Evolutionary conservation across 495 filamentous ascomycete species (phyloP).

Genomic region (Talaromyces nanjingensis): DNA sequence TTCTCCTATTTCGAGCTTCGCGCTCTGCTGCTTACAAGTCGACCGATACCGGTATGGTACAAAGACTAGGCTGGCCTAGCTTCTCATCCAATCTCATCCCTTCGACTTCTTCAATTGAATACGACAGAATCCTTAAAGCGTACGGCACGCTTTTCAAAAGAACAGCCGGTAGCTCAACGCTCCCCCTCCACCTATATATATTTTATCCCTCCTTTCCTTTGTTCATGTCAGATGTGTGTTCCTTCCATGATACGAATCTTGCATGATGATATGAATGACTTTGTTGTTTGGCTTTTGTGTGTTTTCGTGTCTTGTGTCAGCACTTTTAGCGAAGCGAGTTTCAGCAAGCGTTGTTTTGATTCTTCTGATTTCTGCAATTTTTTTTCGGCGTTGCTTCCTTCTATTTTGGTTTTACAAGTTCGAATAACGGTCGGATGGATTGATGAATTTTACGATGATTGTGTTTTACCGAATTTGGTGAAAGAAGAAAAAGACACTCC

Average conservation of each 20-base stretch:
- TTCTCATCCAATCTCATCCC: not conserved
- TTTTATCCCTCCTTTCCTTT: conserved; percentile 6
- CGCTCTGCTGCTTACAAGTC: not conserved
- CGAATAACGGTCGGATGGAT: not conserved
- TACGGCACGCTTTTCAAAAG: conserved; percentile 9
- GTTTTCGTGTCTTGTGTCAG: conserved; percentile 19
- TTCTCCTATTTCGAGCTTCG: not conserved
- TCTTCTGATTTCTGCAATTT: conserved; percentile 12
- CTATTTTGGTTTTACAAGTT: not conserved
- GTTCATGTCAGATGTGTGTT: conserved; percentile 7
- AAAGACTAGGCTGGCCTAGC: conserved; percentile 26
- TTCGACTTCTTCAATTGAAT: not conserved
- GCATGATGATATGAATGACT: conserved; percentile 5
- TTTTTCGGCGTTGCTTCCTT: conserved; percentile 5
- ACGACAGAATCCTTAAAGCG: conserved; percentile 6
- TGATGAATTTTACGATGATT: not conserved
- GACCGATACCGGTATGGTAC: conserved; percentile 13
- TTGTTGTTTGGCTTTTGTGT: conserved; percentile 17
- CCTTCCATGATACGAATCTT: not conserved
- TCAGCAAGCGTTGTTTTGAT: conserved; percentile 19
- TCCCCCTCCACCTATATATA: not conserved
- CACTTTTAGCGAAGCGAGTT: conserved; percentile 14
- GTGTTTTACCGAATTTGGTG: not conserved
- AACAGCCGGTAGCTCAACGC: conserved; percentile 7
- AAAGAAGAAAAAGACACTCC: not conserved